A percentile compares a stretch with the other conserved stretches of the same genome.
phyloP scores from a whole-genome alignment of 1,139 yeast species.

The Schwanniomyces etchellsii region DNA sequence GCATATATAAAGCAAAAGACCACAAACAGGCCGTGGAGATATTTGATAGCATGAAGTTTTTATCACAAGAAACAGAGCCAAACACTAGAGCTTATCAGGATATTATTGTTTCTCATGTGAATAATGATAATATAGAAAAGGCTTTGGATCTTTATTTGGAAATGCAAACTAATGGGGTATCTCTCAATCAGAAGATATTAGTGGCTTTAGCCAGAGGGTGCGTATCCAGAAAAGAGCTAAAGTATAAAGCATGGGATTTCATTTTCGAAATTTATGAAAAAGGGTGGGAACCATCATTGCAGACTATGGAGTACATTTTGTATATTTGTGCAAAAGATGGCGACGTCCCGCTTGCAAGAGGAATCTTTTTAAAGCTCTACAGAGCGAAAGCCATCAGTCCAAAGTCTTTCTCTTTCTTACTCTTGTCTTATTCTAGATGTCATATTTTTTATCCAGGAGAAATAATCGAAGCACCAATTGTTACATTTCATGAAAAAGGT shows the following conservation, averaged over 20 bases:
- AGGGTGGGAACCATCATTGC: conserved; percentile 44
- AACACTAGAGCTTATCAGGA: conserved; percentile 63
- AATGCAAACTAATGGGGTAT: conserved; percentile 36
- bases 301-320: conserved; percentile 63
- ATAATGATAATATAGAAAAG: conserved; percentile 57
- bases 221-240: conserved; percentile 43
- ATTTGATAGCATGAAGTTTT: conserved; percentile 82
- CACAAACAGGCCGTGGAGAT: conserved; percentile 62
- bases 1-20: conserved; percentile 48
- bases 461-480: conserved; percentile 26
- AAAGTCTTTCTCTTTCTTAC: conserved; percentile 46
- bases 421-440: conserved; percentile 51
- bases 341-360: conserved; percentile 69
- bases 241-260: conserved; percentile 69
- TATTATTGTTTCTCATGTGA: conserved; percentile 61
- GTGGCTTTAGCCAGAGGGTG: conserved; percentile 74
- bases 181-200: conserved; percentile 42
- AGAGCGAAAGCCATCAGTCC: conserved; percentile 31
- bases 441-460: conserved; percentile 8
- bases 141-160: conserved; percentile 76
- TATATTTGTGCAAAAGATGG: conserved; percentile 74
- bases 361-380: conserved; percentile 56
- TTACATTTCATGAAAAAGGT: conserved; percentile 42
- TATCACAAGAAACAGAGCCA: conserved; percentile 61
- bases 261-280: conserved; percentile 59